Percentiles rank a stretch among this genome's conserved stretches.
Conservation (phyloP, 495 filamentous ascomycete species). For the Evernia prunastri region DNA sequence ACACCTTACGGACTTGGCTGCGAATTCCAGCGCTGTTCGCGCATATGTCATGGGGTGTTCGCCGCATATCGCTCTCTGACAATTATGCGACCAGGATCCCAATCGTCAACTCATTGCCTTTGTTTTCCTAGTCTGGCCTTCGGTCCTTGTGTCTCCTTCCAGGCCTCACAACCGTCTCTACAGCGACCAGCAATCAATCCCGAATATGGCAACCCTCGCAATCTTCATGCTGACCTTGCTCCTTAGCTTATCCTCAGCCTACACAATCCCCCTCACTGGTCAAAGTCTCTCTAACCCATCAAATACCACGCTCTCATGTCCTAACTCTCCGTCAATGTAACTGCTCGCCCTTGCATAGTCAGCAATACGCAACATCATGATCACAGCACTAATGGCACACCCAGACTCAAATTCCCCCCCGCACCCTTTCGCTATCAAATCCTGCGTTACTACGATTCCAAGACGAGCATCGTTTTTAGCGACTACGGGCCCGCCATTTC, state of each 20-base stretch:
- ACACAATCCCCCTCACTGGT: background rate
- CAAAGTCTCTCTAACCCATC: background rate
- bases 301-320: background rate
- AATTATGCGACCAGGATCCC: background rate
- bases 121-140: background rate
- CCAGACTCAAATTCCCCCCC: background rate
- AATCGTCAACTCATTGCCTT: background rate
- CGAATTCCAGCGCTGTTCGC: background rate
- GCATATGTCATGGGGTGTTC: background rate
- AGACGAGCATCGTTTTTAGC: background rate
- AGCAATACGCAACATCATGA: background rate
- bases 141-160: background rate
- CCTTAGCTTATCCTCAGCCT: background rate
- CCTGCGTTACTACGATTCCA: background rate
- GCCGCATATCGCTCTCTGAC: background rate
- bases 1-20: background rate
- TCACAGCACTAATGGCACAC: background rate
- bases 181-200: background rate
- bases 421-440: background rate
- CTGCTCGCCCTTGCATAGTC: background rate
- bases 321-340: background rate
- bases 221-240: background rate
- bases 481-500: background rate
- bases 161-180: background rate
- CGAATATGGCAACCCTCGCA: background rate